Conservation (phyloP, 768 basidiomycete species). For the Tricholoma saponaceum region DNA sequence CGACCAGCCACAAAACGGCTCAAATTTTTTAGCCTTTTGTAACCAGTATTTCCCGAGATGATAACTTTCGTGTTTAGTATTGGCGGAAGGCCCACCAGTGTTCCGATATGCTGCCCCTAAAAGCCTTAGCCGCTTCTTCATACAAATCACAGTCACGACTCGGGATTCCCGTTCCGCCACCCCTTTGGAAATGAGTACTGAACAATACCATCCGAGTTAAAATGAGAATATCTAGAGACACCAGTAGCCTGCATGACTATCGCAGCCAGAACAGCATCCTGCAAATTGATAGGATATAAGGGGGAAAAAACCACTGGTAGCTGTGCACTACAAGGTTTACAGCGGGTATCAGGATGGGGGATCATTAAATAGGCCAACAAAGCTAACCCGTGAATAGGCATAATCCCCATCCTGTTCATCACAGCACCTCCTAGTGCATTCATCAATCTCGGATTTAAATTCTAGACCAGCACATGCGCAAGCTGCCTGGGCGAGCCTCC, state of each 20-base stretch:
- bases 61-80: too few relatives aligned
- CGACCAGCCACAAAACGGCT: too few relatives aligned
- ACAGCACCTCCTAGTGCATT: not conserved
- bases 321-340: not conserved
- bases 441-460: not conserved
- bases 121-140: too few relatives aligned
- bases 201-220: too few relatives aligned
- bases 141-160: too few relatives aligned
- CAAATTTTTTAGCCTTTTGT: too few relatives aligned
- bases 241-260: not conserved
- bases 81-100: too few relatives aligned
- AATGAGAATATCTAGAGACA: too few relatives aligned
- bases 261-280: not conserved
- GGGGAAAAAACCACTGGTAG: not conserved
- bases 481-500: not conserved
- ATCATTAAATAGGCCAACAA: not conserved
- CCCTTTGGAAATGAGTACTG: too few relatives aligned
- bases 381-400: not conserved
- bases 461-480: not conserved
- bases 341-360: not conserved
- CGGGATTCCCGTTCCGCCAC: too few relatives aligned
- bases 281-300: not conserved
- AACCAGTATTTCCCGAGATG: too few relatives aligned
- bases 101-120: too few relatives aligned
- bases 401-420: not conserved